Conservation (phyloP, 2,329 filamentous ascomycete species). For the Lecanosticta acicola region DNA sequence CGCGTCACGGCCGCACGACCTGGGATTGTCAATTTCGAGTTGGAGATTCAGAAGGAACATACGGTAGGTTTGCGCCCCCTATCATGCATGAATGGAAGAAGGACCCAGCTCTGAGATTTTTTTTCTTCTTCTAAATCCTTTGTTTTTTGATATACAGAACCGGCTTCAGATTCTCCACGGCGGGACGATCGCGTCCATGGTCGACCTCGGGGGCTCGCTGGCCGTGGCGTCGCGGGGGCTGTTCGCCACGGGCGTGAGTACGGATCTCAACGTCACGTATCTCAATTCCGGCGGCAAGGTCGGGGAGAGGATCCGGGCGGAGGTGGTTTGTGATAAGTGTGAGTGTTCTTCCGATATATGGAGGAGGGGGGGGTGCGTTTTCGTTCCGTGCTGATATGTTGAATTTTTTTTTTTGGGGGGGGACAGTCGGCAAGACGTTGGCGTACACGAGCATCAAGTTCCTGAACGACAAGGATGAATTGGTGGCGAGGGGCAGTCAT, state of each 20-base stretch:
- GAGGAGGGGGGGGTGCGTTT: too few relatives aligned
- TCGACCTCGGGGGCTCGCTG: slow-evolving; percentile 61
- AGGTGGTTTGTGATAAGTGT: slow-evolving; percentile 63
- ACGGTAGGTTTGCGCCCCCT: too few relatives aligned
- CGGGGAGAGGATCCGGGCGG: slow-evolving; percentile 47
- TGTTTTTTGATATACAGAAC: slow-evolving; percentile 49
- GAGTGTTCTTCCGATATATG: slow-evolving; percentile 5
- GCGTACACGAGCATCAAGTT: slow-evolving; percentile 60
- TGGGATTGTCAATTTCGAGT: slow-evolving; percentile 68
- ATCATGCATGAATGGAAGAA: too few relatives aligned
- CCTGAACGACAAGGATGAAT: slow-evolving; percentile 52
- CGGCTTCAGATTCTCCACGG: slow-evolving; percentile 71
- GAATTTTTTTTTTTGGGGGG: too few relatives aligned
- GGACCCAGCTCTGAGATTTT: too few relatives aligned
- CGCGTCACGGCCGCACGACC: slow-evolving; percentile 59
- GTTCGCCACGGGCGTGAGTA: slow-evolving; percentile 61
- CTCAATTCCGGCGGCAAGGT: slow-evolving; percentile 58
- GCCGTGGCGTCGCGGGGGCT: slow-evolving; percentile 61
- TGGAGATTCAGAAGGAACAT: slow-evolving; percentile 68
- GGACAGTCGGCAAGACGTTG: slow-evolving; percentile 57
- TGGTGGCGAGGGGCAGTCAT: slow-evolving; percentile 61
- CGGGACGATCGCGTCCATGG: slow-evolving; percentile 71
- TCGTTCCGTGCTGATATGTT: too few relatives aligned
- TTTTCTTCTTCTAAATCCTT: neutral
- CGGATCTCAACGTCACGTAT: slow-evolving; percentile 62